A percentile compares a stretch with the other conserved stretches of the same genome.
Conservation (phyloP, 805 yeast species). For the Teunomyces stri region DNA sequence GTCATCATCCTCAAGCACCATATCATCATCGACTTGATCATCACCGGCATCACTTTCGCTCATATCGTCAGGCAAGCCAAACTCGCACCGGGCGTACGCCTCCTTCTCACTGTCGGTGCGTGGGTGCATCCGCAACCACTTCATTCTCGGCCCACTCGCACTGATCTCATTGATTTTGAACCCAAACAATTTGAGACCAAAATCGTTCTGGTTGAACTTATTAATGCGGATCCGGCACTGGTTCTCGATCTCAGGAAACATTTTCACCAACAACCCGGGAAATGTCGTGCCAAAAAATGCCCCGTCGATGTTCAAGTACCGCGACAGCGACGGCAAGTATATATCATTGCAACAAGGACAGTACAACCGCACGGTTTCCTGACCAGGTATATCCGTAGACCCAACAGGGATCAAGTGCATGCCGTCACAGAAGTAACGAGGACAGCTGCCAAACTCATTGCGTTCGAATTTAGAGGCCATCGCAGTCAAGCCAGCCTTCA, state of each 20-base stretch:
- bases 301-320: constrained; percentile 88
- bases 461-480: constrained; percentile 94
- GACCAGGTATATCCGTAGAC: constrained; percentile 84
- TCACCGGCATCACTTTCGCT: constrained; percentile 26
- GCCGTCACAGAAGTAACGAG: constrained; percentile 84
- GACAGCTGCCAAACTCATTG: constrained; percentile 88
- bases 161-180: constrained; percentile 76
- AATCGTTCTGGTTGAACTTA: constrained; percentile 49
- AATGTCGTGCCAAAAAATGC: constrained; percentile 96
- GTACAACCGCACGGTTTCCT: constrained; percentile 85
- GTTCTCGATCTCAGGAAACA: constrained; percentile 85
- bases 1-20: constrained; percentile 30
- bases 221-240: constrained; percentile 59
- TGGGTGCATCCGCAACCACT: constrained; percentile 86
- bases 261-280: constrained; percentile 87
- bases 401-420: constrained; percentile 92
- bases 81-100: constrained; percentile 67
- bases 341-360: constrained; percentile 95
- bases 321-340: constrained; percentile 82
- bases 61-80: constrained; percentile 43
- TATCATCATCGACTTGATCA: constrained; percentile 21
- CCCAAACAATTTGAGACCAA: constrained; percentile 81
- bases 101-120: constrained; percentile 54
- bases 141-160: constrained; percentile 89
- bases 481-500: constrained; percentile 84